Percentiles rank a stretch among this genome's conserved stretches.
Evolutionary conservation across 2,329 filamentous ascomycete genomes (phyloP).

Genomic region (Fusarium buxicola): DNA sequence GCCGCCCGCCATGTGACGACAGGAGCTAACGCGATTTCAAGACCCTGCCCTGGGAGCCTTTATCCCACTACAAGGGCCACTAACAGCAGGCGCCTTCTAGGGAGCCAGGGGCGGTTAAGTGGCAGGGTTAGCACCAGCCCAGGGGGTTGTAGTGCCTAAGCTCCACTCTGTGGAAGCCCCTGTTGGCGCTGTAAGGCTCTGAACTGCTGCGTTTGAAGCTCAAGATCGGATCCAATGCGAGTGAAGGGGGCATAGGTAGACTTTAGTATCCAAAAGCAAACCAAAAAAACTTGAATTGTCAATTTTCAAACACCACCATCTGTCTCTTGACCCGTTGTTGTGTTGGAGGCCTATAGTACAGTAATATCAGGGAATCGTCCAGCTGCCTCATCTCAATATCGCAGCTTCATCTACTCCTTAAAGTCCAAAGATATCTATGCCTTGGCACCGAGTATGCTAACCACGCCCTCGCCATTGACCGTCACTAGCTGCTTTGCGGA

Average conservation of each 20-base stretch:
- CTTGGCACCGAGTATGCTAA: slow-evolving; percentile 75
- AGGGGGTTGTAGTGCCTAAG: slow-evolving; percentile 13
- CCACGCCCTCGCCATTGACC: slow-evolving; percentile 78
- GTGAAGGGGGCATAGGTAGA: background rate
- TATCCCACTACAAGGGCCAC: slow-evolving; percentile 32
- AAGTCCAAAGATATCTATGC: slow-evolving; percentile 49
- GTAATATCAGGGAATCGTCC: slow-evolving; percentile 30
- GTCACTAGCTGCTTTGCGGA: slow-evolving; percentile 80
- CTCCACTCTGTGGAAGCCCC: slow-evolving; percentile 12
- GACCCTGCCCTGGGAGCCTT: slow-evolving; percentile 34
- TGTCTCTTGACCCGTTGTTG: slow-evolving; percentile 30
- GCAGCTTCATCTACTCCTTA: slow-evolving; percentile 13
- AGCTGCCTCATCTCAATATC: slow-evolving; percentile 9
- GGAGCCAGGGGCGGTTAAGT: slow-evolving; percentile 13
- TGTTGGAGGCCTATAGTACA: slow-evolving; percentile 38
- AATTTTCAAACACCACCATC: slow-evolving; percentile 40
- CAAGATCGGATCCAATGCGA: too few species aligned
- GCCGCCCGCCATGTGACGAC: slow-evolving; percentile 37
- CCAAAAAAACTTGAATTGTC: slow-evolving; percentile 33
- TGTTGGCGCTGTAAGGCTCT: slow-evolving; percentile 5
- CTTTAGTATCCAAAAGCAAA: slow-evolving; percentile 11
- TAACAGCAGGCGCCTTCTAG: slow-evolving; percentile 16
- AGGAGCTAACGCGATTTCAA: slow-evolving; percentile 11
- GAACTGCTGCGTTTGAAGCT: background rate
- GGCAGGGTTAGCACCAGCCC: slow-evolving; percentile 7